Conservation (phyloP, 2,329 filamentous ascomycete species). For the Alternaria arbusti region DNA sequence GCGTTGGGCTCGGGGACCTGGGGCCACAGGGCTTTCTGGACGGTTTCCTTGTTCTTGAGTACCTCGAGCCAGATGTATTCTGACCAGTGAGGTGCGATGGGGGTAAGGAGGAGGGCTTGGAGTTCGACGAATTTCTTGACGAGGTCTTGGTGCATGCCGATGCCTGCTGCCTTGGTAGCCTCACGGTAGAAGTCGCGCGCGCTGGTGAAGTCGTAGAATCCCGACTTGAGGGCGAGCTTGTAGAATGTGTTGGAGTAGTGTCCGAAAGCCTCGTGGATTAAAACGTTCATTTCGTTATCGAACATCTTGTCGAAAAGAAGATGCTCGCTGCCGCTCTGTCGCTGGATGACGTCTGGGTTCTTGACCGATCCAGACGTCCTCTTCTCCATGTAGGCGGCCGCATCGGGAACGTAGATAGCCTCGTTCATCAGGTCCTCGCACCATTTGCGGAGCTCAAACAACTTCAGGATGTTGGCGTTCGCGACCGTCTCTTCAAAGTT, state of each 20-base stretch:
- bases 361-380: slow-evolving; percentile 53
- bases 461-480: slow-evolving; percentile 85
- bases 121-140: slow-evolving; percentile 83
- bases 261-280: slow-evolving; percentile 78
- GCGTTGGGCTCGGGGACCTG: slow-evolving; percentile 69
- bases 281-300: slow-evolving; percentile 86
- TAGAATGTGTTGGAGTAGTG: slow-evolving; percentile 68
- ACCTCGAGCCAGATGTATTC: slow-evolving; percentile 96
- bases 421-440: slow-evolving; percentile 83
- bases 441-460: slow-evolving; percentile 87
- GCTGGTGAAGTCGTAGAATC: slow-evolving; percentile 87
- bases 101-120: slow-evolving; percentile 80
- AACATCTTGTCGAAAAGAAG: slow-evolving; percentile 88
- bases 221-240: slow-evolving; percentile 57
- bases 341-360: slow-evolving; percentile 67
- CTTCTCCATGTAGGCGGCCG: slow-evolving; percentile 51
- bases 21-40: slow-evolving; percentile 83
- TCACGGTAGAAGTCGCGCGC: slow-evolving; percentile 92
- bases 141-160: slow-evolving; percentile 86
- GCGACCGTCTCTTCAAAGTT: slow-evolving; percentile 97
- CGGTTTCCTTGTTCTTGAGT: slow-evolving; percentile 73
- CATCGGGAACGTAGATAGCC: slow-evolving; percentile 52
- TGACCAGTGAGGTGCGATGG: slow-evolving; percentile 90
- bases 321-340: slow-evolving; percentile 69
- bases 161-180: slow-evolving; percentile 73